Base-by-base conservation (phyloP, 2,329 filamentous ascomycete genomes). In the Fusarium marasasianum region DNA sequence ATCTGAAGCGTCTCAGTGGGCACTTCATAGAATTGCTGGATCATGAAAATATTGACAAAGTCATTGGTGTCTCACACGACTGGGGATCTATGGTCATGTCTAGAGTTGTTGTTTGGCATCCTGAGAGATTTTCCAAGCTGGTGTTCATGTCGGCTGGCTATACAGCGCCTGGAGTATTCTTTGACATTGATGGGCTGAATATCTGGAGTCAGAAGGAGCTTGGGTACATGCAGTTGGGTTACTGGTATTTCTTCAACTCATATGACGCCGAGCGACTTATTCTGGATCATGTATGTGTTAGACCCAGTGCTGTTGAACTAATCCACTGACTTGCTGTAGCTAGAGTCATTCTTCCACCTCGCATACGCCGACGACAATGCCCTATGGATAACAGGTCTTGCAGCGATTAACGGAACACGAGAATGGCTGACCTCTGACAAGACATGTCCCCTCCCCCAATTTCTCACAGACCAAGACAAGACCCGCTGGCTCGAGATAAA, bases 161-260 rank as follows among this genome's bases (percentile, higher is more conserved):
- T 40, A 61, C 48, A 5, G 63, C 67, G 2, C 70, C 70, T 1
- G 73, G 70, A 1, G 31, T 55, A 0, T 62, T 76, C 20, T 62
- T 76, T 22, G 68, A 67, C 18, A 51, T 76, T 20, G 74, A 76
- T 31, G 54, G 31, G 5, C 22, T 74, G 8, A 76, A 76, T 9
- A 50, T 60, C 2, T 45, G 41, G 38, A 55, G 71, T 5, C 64
- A 68, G 3, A 43, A 51, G 3, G 33, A 71, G 22, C 44, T 63
- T n/a, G 71, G 74, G 1, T 73, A 74, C 3, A 74, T 61, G 71
- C 64, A 68, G 7, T 40, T 72, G 13, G 73, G 73, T 3, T 76
- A 76, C 24, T 76, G 69, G 69, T 76, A 76, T 12, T 76, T 76
- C 29, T 74, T 73, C 31, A 74, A 76, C n/a, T 65, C 63, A 2